These are phyloP conservation scores for Closterium sp. DNA, from an alignment of 139 green algal species.

Conservation along the genomic window DNA sequence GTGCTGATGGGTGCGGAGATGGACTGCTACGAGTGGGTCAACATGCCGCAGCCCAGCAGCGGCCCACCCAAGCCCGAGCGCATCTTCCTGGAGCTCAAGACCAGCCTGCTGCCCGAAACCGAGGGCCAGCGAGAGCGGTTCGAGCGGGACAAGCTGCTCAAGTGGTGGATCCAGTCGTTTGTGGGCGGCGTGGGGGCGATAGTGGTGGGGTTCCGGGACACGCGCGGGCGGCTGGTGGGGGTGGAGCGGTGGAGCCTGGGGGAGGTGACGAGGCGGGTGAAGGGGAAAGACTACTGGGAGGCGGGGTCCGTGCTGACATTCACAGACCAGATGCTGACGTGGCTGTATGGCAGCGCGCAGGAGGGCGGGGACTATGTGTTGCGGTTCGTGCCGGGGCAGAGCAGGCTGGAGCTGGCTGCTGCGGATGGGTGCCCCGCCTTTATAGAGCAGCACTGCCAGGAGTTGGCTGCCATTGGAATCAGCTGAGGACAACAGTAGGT, in stretches of 20 bases:
- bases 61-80: background rate
- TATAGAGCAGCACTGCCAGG: background rate
- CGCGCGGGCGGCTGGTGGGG: background rate
- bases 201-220: conserved; percentile 16
- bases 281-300: conserved; percentile 24
- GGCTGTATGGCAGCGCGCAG: conserved; percentile 32
- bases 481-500: too few relatives aligned
- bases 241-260: conserved; percentile 14
- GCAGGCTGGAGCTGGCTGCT: background rate
- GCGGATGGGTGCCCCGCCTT: background rate
- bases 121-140: background rate
- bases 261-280: conserved; percentile 19
- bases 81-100: conserved; percentile 48
- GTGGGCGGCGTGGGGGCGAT: conserved; percentile 19
- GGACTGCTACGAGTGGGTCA: conserved; percentile 45
- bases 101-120: background rate
- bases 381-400: background rate
- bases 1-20: conserved; percentile 50
- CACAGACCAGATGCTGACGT: conserved; percentile 21
- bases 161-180: conserved; percentile 39
- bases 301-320: conserved; percentile 21
- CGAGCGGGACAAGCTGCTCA: conserved; percentile 28
- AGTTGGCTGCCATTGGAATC: background rate
- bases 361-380: conserved; percentile 23
- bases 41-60: background rate